phyloP scores from a whole-genome alignment of 352 stramenopile species.

The Peronospora tabacina region DNA sequence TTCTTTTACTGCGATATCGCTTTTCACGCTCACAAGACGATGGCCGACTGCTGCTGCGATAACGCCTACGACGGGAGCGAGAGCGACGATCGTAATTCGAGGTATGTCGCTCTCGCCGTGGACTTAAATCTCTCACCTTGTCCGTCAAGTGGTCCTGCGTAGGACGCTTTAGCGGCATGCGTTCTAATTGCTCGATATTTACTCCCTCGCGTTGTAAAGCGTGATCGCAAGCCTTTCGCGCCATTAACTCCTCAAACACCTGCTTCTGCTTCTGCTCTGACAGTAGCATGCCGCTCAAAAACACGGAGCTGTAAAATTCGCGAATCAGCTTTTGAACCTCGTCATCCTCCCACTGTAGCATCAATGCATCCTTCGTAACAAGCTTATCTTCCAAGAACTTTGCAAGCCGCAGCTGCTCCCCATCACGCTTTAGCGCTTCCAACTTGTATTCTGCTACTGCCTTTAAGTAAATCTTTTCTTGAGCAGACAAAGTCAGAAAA shows the following conservation, averaged over 20 bases:
- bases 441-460: slow-evolving; percentile 33
- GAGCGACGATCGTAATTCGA: slow-evolving; percentile 13
- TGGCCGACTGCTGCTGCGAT: slow-evolving; percentile 20
- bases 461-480: slow-evolving; percentile 54
- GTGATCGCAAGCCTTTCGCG: slow-evolving; percentile 1
- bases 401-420: slow-evolving; percentile 25
- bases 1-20: slow-evolving; percentile 12
- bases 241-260: slow-evolving; percentile 23
- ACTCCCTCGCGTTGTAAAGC: background rate
- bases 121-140: slow-evolving; percentile 6
- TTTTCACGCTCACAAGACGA: slow-evolving; percentile 14
- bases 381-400: slow-evolving; percentile 33
- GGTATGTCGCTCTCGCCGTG: slow-evolving; percentile 12
- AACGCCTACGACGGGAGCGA: slow-evolving; percentile 14
- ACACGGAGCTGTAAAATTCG: slow-evolving; percentile 25
- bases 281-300: slow-evolving; percentile 13
- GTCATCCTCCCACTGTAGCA: slow-evolving; percentile 18
- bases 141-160: slow-evolving; percentile 4
- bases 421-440: slow-evolving; percentile 26
- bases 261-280: slow-evolving; percentile 20
- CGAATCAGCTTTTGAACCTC: slow-evolving; percentile 22
- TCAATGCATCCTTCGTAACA: slow-evolving; percentile 5
- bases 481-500: slow-evolving; percentile 32
- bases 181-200: slow-evolving; percentile 5
- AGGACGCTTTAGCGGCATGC: background rate